Evolutionary conservation across 352 stramenopile species (phyloP), one percentile per base, ranked within the genome.

Genomic region (Porosira glacialis): DNA sequence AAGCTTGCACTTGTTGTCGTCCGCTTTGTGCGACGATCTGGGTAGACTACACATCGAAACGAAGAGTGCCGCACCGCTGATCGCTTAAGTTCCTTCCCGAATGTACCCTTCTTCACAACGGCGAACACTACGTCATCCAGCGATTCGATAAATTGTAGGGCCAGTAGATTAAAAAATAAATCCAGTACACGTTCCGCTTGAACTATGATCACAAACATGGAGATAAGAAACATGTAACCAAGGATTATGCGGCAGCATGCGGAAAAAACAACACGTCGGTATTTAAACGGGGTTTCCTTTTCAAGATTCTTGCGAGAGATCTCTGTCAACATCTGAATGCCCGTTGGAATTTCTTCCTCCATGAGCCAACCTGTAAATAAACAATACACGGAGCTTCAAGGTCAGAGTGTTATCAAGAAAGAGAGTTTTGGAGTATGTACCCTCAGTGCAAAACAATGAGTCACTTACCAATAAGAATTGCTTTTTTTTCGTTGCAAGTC

Each of bases 161-260:
- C 64, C 30, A 74, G 43, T 0, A 74, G 55, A 30, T 74, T 56
- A 38, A 62, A 74, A 31, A 74, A 74, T 28, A 74, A 67, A 0
- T 27, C 21, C 24, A 74, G 38, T 3, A 74, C 64, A n/a, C 67
- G 55, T 22, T 19, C 39, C 30, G 53, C 56, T 36, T 74, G 64
- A 13, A 45, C 30, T 11, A 74, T 33, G 22, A 55, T 67, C 28
- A 74, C 47, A 38, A 74, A 66, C 5, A 74, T 31, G 49, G 33
- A 43, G 8, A 48, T 55, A 6, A 74, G 48, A 31, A 74, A 74
- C 13, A 74, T 15, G 39, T 74, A 74, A 0, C 64, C 64, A 48
- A 74, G 53, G 3, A 63, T 17, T 8, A 61, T 30, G 3, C 64
- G 39, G 27, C 53, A 56, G 31, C 65, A 39, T 24, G 53, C 65